Conservation (phyloP, 2,329 filamentous ascomycete genomes). For the Botrytis paeoniae region DNA sequence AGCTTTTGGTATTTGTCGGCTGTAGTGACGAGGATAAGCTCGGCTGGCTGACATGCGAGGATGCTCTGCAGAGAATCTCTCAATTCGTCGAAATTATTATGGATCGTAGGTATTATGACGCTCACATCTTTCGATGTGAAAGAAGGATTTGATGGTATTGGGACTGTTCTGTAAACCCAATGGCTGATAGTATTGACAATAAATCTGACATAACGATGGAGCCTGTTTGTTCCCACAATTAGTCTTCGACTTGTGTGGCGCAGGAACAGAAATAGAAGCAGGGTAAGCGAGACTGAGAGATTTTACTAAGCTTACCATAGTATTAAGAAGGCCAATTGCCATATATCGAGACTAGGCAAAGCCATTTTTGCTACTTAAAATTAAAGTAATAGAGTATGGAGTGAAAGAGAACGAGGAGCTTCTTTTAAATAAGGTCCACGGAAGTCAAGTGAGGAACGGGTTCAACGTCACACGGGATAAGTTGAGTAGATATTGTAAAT, state of each 20-base stretch:
- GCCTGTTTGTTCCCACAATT: slow-evolving; percentile 47
- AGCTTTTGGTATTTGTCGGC: slow-evolving; percentile 71
- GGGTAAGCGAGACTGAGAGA: not conserved
- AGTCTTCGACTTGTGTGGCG: not conserved
- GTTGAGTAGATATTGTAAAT: not conserved
- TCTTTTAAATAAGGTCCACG: not conserved
- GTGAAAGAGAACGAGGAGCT: slow-evolving; percentile 12
- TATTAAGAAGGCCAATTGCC: slow-evolving; percentile 30
- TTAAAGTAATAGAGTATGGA: slow-evolving; percentile 3
- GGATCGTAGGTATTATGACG: slow-evolving; percentile 89
- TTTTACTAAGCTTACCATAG: slow-evolving; percentile 29
- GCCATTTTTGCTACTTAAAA: slow-evolving; percentile 2
- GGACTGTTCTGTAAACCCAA: slow-evolving; percentile 82
- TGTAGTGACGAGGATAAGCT: slow-evolving; percentile 84
- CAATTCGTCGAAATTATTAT: slow-evolving; percentile 80
- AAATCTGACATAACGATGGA: slow-evolving; percentile 83
- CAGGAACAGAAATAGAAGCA: slow-evolving; percentile 1
- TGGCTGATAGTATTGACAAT: slow-evolving; percentile 83
- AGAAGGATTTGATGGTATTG: slow-evolving; percentile 75
- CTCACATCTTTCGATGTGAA: slow-evolving; percentile 73
- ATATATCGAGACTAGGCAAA: slow-evolving; percentile 23
- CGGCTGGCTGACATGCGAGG: slow-evolving; percentile 63
- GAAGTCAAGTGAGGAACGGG: not conserved
- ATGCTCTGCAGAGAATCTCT: slow-evolving; percentile 77
- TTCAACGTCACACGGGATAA: slow-evolving; percentile 7